Conservation (phyloP, 2,329 filamentous ascomycete species). For the Amylocarpus encephaloides region DNA sequence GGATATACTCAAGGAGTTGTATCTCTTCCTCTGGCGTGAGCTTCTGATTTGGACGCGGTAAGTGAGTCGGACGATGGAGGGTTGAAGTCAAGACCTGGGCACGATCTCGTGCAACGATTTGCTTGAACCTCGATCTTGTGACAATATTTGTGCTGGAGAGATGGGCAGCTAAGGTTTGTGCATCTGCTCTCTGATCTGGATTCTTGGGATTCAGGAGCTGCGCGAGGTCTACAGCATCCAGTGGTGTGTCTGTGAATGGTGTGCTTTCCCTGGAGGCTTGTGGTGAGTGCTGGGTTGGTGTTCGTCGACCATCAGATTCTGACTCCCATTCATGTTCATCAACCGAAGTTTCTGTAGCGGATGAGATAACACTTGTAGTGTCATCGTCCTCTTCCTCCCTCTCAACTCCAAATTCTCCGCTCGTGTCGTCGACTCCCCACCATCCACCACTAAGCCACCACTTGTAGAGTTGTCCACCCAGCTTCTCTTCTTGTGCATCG, state of each 20-base stretch:
- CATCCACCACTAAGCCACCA: conserved; percentile 82
- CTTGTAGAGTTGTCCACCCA: conserved; percentile 70
- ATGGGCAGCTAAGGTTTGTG: conserved; percentile 73
- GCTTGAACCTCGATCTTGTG: conserved; percentile 73
- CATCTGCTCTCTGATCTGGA: conserved; percentile 72
- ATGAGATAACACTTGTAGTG: conserved; percentile 74
- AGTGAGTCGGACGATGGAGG: conserved; percentile 32
- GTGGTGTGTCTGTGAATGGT: conserved; percentile 53
- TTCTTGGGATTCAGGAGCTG: conserved; percentile 75
- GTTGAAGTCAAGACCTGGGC: conserved; percentile 58
- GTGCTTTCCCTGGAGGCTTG: conserved; percentile 46
- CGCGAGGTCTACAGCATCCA: conserved; percentile 65
- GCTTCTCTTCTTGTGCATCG: conserved; percentile 52
- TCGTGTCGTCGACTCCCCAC: conserved; percentile 77
- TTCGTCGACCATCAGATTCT: conserved; percentile 53
- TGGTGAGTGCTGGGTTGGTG: conserved; percentile 66
- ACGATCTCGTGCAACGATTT: conserved; percentile 61
- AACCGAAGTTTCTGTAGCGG: conserved; percentile 31
- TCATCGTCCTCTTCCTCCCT: conserved; percentile 57
- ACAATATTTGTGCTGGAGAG: conserved; percentile 64
- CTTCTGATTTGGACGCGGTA: conserved; percentile 32
- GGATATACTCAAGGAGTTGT: conserved; percentile 53
- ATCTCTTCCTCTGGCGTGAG: conserved; percentile 53
- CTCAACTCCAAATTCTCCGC: conserved; percentile 65
- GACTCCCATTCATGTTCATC: conserved; percentile 43